These are phyloP conservation scores for Fusarium albidum DNA, from an alignment of 2,329 filamentous ascomycete species.

Conservation along the genomic window DNA sequence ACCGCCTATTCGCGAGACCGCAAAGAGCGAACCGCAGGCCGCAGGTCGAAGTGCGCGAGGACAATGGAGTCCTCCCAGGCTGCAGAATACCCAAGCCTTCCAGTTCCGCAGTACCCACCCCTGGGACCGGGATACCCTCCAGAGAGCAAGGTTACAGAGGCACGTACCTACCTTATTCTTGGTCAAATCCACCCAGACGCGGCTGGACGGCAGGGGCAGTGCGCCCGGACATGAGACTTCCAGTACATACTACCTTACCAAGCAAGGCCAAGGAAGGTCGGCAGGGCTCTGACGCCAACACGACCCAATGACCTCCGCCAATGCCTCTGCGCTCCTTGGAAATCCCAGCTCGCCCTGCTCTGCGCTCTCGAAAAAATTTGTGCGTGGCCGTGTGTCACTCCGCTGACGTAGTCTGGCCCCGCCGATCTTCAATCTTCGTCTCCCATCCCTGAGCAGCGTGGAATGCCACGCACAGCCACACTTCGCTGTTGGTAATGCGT, in stretches of 20 bases:
- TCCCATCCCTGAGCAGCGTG: conserved; percentile 24
- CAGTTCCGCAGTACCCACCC: conserved; percentile 19
- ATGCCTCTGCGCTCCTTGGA: conserved; percentile 30
- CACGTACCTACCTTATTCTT: conserved; percentile 13
- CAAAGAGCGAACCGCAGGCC: background rate
- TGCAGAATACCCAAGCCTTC: conserved; percentile 10
- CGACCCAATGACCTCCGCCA: conserved; percentile 30
- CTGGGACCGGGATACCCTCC: conserved; percentile 8
- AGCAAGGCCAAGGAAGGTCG: conserved; percentile 18
- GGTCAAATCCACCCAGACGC: no score
- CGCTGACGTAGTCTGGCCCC: conserved; percentile 39
- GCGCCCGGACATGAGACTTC: background rate
- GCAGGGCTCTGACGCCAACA: conserved; percentile 30
- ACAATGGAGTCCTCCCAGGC: conserved; percentile 18
- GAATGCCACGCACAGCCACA: conserved; percentile 38
- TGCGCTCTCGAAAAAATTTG: conserved; percentile 26
- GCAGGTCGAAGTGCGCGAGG: conserved; percentile 13
- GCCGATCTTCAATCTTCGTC: conserved; percentile 29
- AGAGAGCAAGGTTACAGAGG: background rate
- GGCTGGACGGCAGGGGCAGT: background rate
- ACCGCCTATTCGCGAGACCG: conserved; percentile 7
- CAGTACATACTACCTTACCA: conserved; percentile 2
- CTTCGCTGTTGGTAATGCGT: conserved; percentile 30
- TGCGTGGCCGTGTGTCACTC: conserved; percentile 15
- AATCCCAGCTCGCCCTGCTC: conserved; percentile 30